These are phyloP conservation scores for Vanderwaltozyma tropicalis DNA, from an alignment of 805 yeast species.

Conservation along the genomic window DNA sequence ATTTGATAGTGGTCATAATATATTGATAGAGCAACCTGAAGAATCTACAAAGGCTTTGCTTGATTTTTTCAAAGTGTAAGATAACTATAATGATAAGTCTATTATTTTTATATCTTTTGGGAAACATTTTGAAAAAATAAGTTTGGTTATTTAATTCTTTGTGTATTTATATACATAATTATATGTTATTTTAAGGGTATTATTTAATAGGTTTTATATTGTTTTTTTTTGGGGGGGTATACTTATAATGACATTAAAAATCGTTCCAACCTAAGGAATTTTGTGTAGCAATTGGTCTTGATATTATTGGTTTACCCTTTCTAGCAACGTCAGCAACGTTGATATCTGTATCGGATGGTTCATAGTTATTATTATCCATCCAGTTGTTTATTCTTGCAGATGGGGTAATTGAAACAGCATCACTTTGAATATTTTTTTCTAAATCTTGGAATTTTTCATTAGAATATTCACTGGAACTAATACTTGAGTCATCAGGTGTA, in stretches of 20 bases:
- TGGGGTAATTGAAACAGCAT: slow-evolving; percentile 13
- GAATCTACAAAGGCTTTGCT: slow-evolving; percentile 9
- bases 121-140: too few species aligned
- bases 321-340: not conserved
- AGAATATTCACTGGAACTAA: slow-evolving; percentile 9
- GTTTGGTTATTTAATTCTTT: too few species aligned
- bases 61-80: slow-evolving; percentile 15
- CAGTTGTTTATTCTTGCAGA: slow-evolving; percentile 24
- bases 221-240: too few species aligned
- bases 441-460: slow-evolving; percentile 5
- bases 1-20: slow-evolving; percentile 25
- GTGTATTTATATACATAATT: too few species aligned
- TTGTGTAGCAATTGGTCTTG: slow-evolving; percentile 59
- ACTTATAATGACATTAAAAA: slow-evolving; percentile 10
- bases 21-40: slow-evolving; percentile 21
- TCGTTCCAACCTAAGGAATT: slow-evolving; percentile 63
- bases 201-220: not conserved
- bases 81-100: too few species aligned
- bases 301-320: slow-evolving; percentile 35
- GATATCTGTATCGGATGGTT: not conserved
- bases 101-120: too few species aligned
- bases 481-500: slow-evolving; percentile 13
- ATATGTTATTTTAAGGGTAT: not conserved
- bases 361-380: slow-evolving; percentile 22
- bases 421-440: slow-evolving; percentile 5